Conservation (phyloP, 805 yeast species). For the Pichia ethanolica region DNA sequence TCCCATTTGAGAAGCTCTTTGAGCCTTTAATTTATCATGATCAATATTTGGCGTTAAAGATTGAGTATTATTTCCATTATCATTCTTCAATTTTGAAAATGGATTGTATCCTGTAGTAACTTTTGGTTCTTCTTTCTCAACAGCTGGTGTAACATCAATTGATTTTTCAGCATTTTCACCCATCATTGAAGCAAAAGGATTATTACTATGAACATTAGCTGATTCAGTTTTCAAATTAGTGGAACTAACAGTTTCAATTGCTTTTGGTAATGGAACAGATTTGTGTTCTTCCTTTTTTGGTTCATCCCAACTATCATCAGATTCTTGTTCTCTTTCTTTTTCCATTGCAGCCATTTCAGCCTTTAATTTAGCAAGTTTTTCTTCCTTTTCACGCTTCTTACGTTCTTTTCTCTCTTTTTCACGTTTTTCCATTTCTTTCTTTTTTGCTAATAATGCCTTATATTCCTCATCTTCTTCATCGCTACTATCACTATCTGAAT, state of each 20-base stretch:
- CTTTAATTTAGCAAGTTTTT: slow-evolving; percentile 48
- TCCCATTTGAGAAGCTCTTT: slow-evolving; percentile 66
- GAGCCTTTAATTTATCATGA: slow-evolving; percentile 55
- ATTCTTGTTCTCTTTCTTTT: slow-evolving; percentile 34
- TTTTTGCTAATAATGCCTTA: slow-evolving; percentile 39
- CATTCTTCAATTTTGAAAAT: slow-evolving; percentile 45
- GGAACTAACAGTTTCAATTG: slow-evolving; percentile 8
- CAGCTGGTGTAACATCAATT: not conserved
- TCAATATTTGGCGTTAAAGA: slow-evolving; percentile 30
- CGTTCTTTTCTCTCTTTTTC: slow-evolving; percentile 30
- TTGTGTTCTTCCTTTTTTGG: not conserved
- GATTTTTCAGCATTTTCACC: not conserved
- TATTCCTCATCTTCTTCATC: slow-evolving; percentile 39
- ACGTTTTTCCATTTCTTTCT: slow-evolving; percentile 36
- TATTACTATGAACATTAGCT: slow-evolving; percentile 9
- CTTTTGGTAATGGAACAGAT: slow-evolving; percentile 1
- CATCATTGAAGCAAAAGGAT: slow-evolving; percentile 14
- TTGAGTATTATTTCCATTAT: not conserved
- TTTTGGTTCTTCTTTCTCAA: not conserved
- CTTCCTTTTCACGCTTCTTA: slow-evolving; percentile 54
- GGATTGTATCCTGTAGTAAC: slow-evolving; percentile 37
- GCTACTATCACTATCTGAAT: slow-evolving; percentile 18
- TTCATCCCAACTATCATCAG: slow-evolving; percentile 18
- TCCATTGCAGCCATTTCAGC: slow-evolving; percentile 52
- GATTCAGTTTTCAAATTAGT: slow-evolving; percentile 1